Evolutionary conservation across 805 yeast genomes (phyloP), one percentile per base, ranked within the genome.

Genomic region (Starmerella cellae): DNA sequence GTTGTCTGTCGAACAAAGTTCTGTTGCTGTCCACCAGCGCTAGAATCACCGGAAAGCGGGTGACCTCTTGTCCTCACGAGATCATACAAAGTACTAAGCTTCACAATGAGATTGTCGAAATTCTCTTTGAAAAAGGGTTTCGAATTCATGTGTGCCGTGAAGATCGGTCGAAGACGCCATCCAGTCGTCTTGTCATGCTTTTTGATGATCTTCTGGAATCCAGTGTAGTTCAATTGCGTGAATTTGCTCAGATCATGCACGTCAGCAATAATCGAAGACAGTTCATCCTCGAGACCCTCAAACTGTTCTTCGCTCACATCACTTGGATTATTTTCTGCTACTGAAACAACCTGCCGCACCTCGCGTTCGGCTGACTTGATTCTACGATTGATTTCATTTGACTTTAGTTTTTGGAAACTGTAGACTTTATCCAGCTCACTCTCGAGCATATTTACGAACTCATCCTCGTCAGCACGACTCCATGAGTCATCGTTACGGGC

Each of bases 21-120:
- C 63, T 91, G 98, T 69, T 87, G 96, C 34, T 80, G 72, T 35
- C 98, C 98, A 57, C 98, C 98, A n/a, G 98, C 96, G 4, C 96
- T 61, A 3, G 95, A 77, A 64, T 91, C 98, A 50, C 97, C 97
- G 56, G 75, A 73, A 31, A 84, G 82, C 13, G 98, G 97, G 58
- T 84, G 82, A 54, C 98, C 98, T 54, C 95, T 74, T 1, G 97
- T 91, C 61, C 97, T 76, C 23, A 91, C 96, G 48, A 88, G 65
- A 60, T 91, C 97, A 56, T 91, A 88, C 40, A 83, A 68, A 54
- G 77, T 81, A 3, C 96, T 84, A 46, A 91, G 73, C 60, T 84
- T 82, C 38, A 91, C 95, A 46, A 91, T 85, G 54, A 88, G 66
- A 21, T 71, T 72, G 60, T 91, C 98, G 60, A 85, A 84, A 61